phyloP scores from a whole-genome alignment of 1,284 basidiomycete species.

The Agroathelia rolfsii region DNA sequence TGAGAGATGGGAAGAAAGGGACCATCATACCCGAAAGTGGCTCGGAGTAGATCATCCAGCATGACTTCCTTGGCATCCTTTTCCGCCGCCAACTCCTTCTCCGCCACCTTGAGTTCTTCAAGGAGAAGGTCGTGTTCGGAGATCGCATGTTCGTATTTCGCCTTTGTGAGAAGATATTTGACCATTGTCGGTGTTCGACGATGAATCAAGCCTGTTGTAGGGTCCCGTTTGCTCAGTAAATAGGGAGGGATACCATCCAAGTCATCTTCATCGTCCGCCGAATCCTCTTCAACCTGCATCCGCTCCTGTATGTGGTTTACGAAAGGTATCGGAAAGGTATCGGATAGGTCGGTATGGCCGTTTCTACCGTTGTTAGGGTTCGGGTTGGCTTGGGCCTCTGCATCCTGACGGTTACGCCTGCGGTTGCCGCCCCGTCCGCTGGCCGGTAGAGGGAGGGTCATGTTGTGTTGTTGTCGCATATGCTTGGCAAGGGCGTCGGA shows the following conservation, averaged over 20 bases:
- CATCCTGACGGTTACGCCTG: no score
- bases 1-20: conserved; percentile 1
- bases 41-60: conserved; percentile 40
- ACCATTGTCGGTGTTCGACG: conserved; percentile 53
- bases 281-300: no score
- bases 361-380: no score
- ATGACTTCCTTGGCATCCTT: conserved; percentile 45
- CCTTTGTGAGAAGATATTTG: conserved; percentile 70
- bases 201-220: conserved; percentile 44
- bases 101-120: conserved; percentile 49
- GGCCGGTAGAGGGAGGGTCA: conserved; percentile 60
- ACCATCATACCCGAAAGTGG: conserved; percentile 40
- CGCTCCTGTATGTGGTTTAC: no score
- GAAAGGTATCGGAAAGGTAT: no score
- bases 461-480: conserved; percentile 80
- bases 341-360: no score
- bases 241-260: conserved; percentile 42
- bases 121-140: conserved; percentile 52
- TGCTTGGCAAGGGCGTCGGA: conserved; percentile 88
- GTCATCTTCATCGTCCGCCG: no score
- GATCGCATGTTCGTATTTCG: conserved; percentile 54
- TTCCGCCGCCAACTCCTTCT: conserved; percentile 41
- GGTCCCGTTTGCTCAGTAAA: conserved; percentile 36
- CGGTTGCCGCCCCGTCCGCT: conserved; percentile 59
- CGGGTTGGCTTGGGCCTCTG: no score